Evolutionary conservation across 192 early-diverging fungal species (phyloP).

Genomic region (Phycomyces blakesleeanus): DNA sequence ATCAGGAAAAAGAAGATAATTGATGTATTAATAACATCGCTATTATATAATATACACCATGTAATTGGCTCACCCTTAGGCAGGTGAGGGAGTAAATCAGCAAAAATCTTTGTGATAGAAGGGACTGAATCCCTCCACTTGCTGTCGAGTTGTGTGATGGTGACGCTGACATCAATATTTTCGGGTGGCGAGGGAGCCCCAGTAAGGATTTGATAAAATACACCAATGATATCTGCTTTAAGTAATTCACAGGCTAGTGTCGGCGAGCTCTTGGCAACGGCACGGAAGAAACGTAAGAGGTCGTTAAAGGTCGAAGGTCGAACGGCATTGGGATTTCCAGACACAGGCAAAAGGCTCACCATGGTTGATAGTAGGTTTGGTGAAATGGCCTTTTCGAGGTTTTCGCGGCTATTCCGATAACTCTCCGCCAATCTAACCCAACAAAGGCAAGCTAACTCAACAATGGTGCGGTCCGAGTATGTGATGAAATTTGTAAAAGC

Average conservation of each 20-base stretch:
- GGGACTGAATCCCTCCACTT: conserved; percentile 28
- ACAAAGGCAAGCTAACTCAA: conserved; percentile 62
- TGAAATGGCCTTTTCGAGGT: conserved; percentile 57
- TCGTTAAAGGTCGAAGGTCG: conserved; percentile 48
- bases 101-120: conserved; percentile 49
- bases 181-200: conserved; percentile 27
- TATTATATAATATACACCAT: no score
- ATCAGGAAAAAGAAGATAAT: no score
- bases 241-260: conserved; percentile 37
- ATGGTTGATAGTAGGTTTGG: conserved; percentile 53
- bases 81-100: conserved; percentile 56
- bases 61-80: conserved; percentile 36
- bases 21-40: no score
- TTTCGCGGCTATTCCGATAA: conserved; percentile 46
- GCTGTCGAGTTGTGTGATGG: conserved; percentile 21
- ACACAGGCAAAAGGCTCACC: conserved; percentile 49
- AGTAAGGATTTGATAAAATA: conserved; percentile 43
- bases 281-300: conserved; percentile 53
- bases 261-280: conserved; percentile 54
- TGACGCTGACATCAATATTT: conserved; percentile 14
- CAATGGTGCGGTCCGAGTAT: conserved; percentile 70
- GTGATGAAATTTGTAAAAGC: conserved; percentile 66
- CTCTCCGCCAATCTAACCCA: conserved; percentile 65
- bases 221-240: conserved; percentile 41
- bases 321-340: conserved; percentile 35